These are phyloP conservation scores for Rhizoctonia solani DNA, from an alignment of 1,284 basidiomycete species.

Conservation along the genomic window DNA sequence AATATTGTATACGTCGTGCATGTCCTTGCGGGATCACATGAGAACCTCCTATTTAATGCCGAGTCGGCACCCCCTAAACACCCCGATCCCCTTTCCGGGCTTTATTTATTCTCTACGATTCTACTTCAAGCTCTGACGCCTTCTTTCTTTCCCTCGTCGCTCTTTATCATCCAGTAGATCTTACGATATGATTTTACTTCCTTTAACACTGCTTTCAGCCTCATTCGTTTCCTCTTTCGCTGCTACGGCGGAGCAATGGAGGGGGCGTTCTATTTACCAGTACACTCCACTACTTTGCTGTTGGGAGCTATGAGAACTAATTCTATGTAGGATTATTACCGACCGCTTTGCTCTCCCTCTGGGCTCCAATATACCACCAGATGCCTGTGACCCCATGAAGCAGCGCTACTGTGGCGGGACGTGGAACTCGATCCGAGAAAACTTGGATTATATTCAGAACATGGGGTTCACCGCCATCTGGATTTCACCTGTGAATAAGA, in stretches of 20 bases:
- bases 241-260: slow-evolving; percentile 38
- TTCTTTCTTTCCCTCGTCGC: not conserved
- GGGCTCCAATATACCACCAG: slow-evolving; percentile 53
- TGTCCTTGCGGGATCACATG: not conserved
- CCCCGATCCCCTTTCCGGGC: not conserved
- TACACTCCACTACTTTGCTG: not conserved
- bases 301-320: slow-evolving; percentile 36
- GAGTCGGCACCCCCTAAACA: slow-evolving; percentile 1
- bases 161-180: slow-evolving; percentile 3
- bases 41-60: slow-evolving; percentile 14
- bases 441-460: slow-evolving; percentile 76
- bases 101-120: not conserved
- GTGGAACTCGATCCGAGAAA: slow-evolving; percentile 72
- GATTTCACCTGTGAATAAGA: slow-evolving; percentile 63
- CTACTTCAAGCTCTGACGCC: not conserved
- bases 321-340: slow-evolving; percentile 60
- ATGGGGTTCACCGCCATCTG: slow-evolving; percentile 76
- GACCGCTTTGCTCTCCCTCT: slow-evolving; percentile 71
- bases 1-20: not conserved
- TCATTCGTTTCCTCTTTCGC: slow-evolving; percentile 15
- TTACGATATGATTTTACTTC: slow-evolving; percentile 2
- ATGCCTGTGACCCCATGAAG: slow-evolving; percentile 58
- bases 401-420: slow-evolving; percentile 76
- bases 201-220: slow-evolving; percentile 1
- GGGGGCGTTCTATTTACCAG: slow-evolving; percentile 38